phyloP scores from a whole-genome alignment of 805 yeast genomes.

The Pichia eremophila region DNA sequence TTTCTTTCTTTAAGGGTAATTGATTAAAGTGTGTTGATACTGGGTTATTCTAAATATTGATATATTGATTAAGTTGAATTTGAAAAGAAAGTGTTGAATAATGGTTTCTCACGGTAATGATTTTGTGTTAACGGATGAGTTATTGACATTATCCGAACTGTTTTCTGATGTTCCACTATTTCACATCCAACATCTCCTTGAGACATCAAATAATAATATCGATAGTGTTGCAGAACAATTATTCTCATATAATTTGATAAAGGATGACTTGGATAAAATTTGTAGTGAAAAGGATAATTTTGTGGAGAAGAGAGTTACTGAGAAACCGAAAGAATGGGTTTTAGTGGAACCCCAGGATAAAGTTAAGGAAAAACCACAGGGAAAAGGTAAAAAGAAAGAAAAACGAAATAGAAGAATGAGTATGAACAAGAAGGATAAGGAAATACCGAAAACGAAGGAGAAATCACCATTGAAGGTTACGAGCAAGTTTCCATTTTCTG shows the following conservation, averaged over 20 bases:
- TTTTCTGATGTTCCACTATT: conserved; percentile 34
- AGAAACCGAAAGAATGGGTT: not conserved
- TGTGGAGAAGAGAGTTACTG: not conserved
- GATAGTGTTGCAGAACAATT: conserved; percentile 25
- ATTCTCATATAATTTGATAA: conserved; percentile 16
- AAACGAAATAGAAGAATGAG: too few relatives aligned
- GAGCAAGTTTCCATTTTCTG: too few relatives aligned
- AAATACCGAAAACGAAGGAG: too few relatives aligned
- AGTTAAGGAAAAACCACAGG: too few relatives aligned
- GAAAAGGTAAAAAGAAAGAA: too few relatives aligned
- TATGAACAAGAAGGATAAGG: too few relatives aligned
- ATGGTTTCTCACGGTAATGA: not conserved
- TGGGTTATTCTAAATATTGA: too few relatives aligned
- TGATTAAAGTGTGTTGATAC: too few relatives aligned
- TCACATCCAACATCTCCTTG: conserved; percentile 23
- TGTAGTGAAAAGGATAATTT: not conserved
- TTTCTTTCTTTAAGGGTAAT: too few relatives aligned
- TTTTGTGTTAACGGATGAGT: not conserved
- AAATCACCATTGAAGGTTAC: too few relatives aligned
- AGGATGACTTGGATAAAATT: conserved; percentile 7
- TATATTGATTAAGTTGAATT: too few relatives aligned
- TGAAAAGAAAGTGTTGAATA: too few relatives aligned
- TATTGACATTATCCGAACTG: conserved; percentile 25
- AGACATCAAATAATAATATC: conserved; percentile 24
- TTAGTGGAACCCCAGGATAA: not conserved